Conservation (phyloP, 2,329 filamentous ascomycete species). For the Chaetomium olivaceum region DNA sequence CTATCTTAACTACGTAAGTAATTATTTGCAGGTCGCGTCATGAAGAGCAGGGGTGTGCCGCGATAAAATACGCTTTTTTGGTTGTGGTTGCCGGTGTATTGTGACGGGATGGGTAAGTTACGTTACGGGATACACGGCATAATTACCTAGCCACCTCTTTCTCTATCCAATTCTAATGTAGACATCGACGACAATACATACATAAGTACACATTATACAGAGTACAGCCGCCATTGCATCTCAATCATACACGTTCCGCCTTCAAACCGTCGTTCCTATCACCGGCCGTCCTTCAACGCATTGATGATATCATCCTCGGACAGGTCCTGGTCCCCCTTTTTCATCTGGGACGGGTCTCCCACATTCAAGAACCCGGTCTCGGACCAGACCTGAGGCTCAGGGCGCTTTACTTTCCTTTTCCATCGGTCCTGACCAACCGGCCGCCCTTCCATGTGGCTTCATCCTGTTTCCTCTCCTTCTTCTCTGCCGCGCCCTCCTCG, state of each 20-base stretch:
- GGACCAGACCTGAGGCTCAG: neutral
- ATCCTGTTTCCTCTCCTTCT: neutral
- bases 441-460: slow-evolving; percentile 8
- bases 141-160: neutral
- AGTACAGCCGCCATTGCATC: neutral
- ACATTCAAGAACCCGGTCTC: slow-evolving; percentile 13
- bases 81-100: neutral
- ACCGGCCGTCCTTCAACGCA: slow-evolving; percentile 10
- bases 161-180: neutral
- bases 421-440: neutral
- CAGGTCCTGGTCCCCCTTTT: slow-evolving; percentile 10
- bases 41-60: neutral
- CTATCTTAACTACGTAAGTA: neutral
- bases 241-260: slow-evolving; percentile 11
- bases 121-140: neutral
- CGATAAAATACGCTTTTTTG: neutral
- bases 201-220: slow-evolving; percentile 10
- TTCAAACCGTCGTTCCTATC: neutral
- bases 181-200: slow-evolving; percentile 5
- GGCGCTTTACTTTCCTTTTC: neutral
- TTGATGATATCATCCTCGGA: slow-evolving; percentile 16
- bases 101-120: neutral
- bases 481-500: neutral
- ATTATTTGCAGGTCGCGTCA: slow-evolving; percentile 2
- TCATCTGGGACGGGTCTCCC: neutral